Evolutionary conservation across 2,329 filamentous ascomycete species (phyloP), one percentile per base, ranked within the genome.

Genomic region (Ceratocystis cacaofunesta): DNA sequence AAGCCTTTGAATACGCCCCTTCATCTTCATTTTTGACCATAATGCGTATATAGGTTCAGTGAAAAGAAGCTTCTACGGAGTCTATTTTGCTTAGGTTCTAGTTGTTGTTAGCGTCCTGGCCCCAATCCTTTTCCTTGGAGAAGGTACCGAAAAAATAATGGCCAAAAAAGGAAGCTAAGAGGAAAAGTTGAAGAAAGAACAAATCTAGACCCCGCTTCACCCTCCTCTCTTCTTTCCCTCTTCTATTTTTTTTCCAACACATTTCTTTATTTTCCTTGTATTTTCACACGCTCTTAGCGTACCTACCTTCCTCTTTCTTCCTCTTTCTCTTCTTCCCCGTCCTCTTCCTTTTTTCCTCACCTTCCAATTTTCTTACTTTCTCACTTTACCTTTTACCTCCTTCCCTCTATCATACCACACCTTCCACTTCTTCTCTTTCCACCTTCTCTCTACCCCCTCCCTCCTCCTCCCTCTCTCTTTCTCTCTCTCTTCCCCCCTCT

Each of bases 381-480:
- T 36, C 48, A 19, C 62, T 67, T 65, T 52, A 57, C 64, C 28
- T 50, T 63, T 62, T 84, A 82, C 74, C 85, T 84, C 79, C 60
- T 43, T 15, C 32, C 58, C 63, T 84, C 81, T 74, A 85, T 84
- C 79, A 63, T 36, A 62, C 65, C 55, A 58, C 55, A 55, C 66
- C 65, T 68, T 66, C 63, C 68, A 65, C 62, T 65, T 63, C 65
- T 69, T 66, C 67, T 69, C 64, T 65, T 69, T 68, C 65, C 67
- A 68, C 67, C 65, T 69, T 63, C 64, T 62, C 66, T 69, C 52
- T 57, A 41, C 58, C 67, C 71, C 72, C 70, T 62, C 67, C 66
- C 64, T 68, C 68, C 69, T 66, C 68, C 65, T 65, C 65, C 69
- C 69, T 69, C 71, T 65, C 66, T 70, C 69, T 68, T 66, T 68